These are phyloP conservation scores for Bacterosira constricta DNA, from an alignment of 108 stramenopile species.

Conservation along the genomic window DNA sequence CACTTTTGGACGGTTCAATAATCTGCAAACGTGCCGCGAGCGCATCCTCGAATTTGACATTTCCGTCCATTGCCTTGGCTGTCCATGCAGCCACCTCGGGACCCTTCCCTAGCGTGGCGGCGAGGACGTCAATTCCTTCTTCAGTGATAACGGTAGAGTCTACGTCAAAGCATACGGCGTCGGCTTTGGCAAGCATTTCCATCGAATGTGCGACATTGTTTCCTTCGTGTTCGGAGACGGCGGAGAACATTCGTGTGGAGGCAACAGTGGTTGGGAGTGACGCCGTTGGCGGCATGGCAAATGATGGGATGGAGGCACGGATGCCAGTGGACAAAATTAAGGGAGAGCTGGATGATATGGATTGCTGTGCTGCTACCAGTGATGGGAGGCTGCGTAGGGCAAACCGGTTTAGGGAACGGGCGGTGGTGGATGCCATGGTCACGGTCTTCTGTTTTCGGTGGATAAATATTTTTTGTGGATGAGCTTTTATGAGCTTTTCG, in stretches of 20 bases:
- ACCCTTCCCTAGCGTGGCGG: conserved; percentile 91
- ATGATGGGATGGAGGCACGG: not conserved
- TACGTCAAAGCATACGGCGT: conserved; percentile 98
- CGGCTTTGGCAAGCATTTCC: conserved; percentile 72
- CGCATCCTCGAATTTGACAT: conserved; percentile 96
- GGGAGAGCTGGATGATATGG: not conserved
- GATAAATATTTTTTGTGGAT: no score
- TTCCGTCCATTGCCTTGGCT: conserved; percentile 95
- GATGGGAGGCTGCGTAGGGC: conserved; percentile 34
- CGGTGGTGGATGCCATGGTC: not conserved
- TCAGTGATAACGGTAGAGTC: conserved; percentile 96
- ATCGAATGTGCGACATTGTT: conserved; percentile 66
- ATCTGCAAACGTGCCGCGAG: conserved; percentile 87
- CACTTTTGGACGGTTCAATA: conserved; percentile 73
- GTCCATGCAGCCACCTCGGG: conserved; percentile 92
- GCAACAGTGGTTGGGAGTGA: not conserved
- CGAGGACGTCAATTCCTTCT: conserved; percentile 99
- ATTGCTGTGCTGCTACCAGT: conserved; percentile 15
- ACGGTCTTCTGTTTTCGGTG: no score
- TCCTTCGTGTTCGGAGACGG: conserved; percentile 25
- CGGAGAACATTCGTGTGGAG: not conserved
- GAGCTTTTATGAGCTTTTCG: no score
- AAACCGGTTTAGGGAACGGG: conserved; percentile 7
- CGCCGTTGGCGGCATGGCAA: not conserved
- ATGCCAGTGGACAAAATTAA: not conserved